Base-by-base conservation (phyloP, 2,329 filamentous ascomycete species). In the Botrytis byssoidea region DNA sequence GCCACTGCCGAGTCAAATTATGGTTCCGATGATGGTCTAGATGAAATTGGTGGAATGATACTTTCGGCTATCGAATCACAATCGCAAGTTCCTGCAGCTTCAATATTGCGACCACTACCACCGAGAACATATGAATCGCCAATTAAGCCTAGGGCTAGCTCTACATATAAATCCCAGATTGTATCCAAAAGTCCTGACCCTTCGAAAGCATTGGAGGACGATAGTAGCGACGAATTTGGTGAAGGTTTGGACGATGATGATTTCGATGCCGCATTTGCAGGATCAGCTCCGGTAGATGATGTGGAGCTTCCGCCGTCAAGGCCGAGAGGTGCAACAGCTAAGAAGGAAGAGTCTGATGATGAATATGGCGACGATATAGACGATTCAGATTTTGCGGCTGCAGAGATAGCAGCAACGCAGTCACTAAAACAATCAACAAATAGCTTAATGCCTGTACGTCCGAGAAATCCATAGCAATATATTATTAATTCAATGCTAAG, bases 361-460 rank as follows among this genome's bases (percentile, higher is more conserved):
- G 94, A 94, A 79, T 93, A 93, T 84, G 92, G 90, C 65, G 88
- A 87, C 76, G 85, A 86, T 76, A 85, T 90, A 64, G 87, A 86
- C 77, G 86, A 90, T 75, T 85, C 89, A 82, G 94, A 97, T 82
- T 92, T 93, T 79, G 93, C 95, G 78, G 90, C 91, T 75, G 90
- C 90, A 76, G 91, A 94, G 83, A 83, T 91, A 77, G 89, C 89
- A 79, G 92, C 92, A 65, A 93, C 92, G 67, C 91, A 96, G 83
- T 89, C 90, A 61, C 73, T 77, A 80, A 83, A 79, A 74, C 75
- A 79, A 70, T 78, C 78, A 77, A 72, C 79, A 72, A 77, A 78
- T 77, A 77, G 79, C 73, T 73, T 84, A 74, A 78, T 84, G 77
- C 82, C 82, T 85, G 89, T 91, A 90, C 82, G 88, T 90, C 85